Evolutionary conservation across 2,329 filamentous ascomycete species (phyloP).

Genomic region (Alternaria panax): DNA sequence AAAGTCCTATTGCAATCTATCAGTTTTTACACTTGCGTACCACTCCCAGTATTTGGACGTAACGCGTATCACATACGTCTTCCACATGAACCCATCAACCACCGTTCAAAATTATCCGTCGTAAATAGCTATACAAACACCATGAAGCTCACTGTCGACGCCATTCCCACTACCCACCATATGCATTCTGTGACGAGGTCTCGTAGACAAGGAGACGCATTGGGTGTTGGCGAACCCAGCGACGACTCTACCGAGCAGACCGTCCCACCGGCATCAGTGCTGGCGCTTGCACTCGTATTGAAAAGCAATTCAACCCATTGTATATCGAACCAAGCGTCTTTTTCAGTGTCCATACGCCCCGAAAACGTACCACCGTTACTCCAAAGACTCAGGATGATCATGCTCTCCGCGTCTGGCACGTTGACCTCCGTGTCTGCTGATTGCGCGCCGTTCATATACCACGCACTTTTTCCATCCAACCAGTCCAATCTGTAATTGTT

Average conservation of each 20-base stretch:
- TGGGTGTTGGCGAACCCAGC: slow-evolving; percentile 6
- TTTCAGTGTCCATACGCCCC: slow-evolving; percentile 12
- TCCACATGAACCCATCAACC: too few relatives aligned
- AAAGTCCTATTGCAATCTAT: too few relatives aligned
- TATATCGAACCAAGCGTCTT: slow-evolving; percentile 19
- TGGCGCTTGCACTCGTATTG: slow-evolving; percentile 3
- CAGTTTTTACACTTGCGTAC: too few relatives aligned
- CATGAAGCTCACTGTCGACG: neutral
- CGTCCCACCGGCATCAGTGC: rapidly evolving
- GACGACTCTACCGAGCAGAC: slow-evolving; percentile 10
- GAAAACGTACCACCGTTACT: slow-evolving; percentile 17
- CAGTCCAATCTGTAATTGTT: slow-evolving; percentile 22
- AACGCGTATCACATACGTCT: too few relatives aligned
- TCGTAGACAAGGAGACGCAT: neutral
- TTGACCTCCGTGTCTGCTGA: slow-evolving; percentile 10
- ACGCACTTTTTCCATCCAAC: slow-evolving; percentile 12
- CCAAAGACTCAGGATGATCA: slow-evolving; percentile 19
- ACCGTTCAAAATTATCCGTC: too few relatives aligned
- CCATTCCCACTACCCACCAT: neutral
- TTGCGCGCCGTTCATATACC: slow-evolving; percentile 19
- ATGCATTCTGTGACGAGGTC: neutral
- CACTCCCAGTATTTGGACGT: too few relatives aligned
- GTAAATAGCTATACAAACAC: neutral
- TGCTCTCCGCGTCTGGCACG: slow-evolving; percentile 14
- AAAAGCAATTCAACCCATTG: slow-evolving; percentile 24